These are phyloP conservation scores for Aureobasidium sp. DNA, from an alignment of 2,329 filamentous ascomycete genomes.

Conservation along the genomic window DNA sequence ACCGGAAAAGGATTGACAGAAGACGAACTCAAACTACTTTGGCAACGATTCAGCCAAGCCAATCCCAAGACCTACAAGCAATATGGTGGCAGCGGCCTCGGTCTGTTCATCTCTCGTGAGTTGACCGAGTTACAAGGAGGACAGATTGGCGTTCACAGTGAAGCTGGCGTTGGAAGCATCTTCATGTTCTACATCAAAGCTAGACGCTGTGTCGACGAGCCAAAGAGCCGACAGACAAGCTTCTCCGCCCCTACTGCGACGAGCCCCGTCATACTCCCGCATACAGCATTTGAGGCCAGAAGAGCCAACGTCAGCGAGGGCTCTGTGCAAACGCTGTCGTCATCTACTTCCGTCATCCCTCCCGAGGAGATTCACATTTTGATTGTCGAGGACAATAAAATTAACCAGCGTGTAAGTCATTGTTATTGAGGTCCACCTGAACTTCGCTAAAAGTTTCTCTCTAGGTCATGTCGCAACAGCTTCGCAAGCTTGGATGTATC, in stretches of 20 bases:
- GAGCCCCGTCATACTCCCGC: neutral
- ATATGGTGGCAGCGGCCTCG: constrained; percentile 60
- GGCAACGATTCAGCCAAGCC: constrained; percentile 59
- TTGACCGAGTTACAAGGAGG: constrained; percentile 60
- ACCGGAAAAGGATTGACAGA: constrained; percentile 29
- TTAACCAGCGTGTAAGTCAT: constrained; percentile 19
- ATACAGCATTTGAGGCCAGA: neutral
- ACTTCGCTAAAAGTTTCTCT: neutral
- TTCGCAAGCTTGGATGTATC: constrained; percentile 21
- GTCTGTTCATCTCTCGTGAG: constrained; percentile 57
- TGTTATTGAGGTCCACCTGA: too few relatives aligned
- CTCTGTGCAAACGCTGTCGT: neutral
- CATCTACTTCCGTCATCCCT: neutral
- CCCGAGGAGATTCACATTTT: constrained; percentile 13
- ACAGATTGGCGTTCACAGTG: constrained; percentile 53
- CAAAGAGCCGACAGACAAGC: neutral
- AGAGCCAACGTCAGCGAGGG: constrained; percentile 1
- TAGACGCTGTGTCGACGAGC: constrained; percentile 31
- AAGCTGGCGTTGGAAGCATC: constrained; percentile 50
- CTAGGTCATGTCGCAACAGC: constrained; percentile 21
- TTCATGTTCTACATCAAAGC: constrained; percentile 59
- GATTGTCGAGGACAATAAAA: constrained; percentile 24
- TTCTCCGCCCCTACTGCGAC: neutral
- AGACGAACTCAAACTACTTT: constrained; percentile 39
- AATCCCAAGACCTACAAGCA: constrained; percentile 57